Base-by-base conservation (phyloP, 352 stramenopile species). In the Phytophthora hybrid region DNA sequence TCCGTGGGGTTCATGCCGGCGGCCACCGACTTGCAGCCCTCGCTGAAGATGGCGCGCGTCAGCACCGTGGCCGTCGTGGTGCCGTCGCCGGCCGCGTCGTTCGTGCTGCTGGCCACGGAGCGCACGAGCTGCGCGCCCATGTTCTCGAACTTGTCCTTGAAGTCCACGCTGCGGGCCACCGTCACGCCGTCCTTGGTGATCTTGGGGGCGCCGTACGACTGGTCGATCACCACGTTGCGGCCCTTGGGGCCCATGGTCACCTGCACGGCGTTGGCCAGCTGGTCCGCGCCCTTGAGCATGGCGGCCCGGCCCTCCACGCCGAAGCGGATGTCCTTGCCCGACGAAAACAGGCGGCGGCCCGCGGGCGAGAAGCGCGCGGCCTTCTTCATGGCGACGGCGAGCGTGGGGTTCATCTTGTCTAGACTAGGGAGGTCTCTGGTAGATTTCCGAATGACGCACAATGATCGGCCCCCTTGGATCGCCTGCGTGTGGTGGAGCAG, bases 1-100 rank as follows among this genome's bases (percentile, higher is more conserved):
- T 99, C 98, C 72, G 98, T 98, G n/a, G 98, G 98, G 90, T 99
- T 99, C 94, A 99, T 98, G 60, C 98, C 98, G 44, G 98, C 98
- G 3, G 98, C 98, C 39, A 99, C 98, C 51, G 94, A 97, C 94
- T 99, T 99, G 91, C 96, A 99, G 76, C 98, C 98, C 77, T 99
- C 98, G 60, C 88, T 97, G 84, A 99, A 99, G 83, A 99, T 99
- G 68, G 98, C 97, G 64, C 98, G 92, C 39, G 98, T 98, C 31
- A 99, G 82, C 51, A 99, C 98, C 13, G 98, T 99, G 62, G 98
- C 98, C 26, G 98, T 99, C 58, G 98, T 99, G 61, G 98, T 99
- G 72, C 98, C 98, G 80, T 99, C 98, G 69, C 98, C 98, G n/a
- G 98, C 98, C 53, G 97, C 93, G 80, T 99, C 98, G 87, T 99